phyloP scores from a whole-genome alignment of 495 filamentous ascomycete genomes.

The Penicillium psychrofluorescens region DNA sequence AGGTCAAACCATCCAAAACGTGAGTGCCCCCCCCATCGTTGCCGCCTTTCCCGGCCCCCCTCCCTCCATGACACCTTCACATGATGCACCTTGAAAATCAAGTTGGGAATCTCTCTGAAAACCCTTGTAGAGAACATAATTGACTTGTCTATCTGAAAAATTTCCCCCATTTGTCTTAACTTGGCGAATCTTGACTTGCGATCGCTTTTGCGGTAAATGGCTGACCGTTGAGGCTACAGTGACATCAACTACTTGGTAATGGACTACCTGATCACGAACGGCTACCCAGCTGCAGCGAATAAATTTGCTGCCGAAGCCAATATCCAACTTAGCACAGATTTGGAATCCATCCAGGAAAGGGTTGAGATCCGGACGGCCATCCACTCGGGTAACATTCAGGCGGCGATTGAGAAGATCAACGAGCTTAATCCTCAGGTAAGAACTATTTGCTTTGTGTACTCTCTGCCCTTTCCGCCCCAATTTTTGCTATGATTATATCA shows the following conservation, averaged over 20 bases:
- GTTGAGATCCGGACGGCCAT: conserved; percentile 76
- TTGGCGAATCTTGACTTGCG: no score
- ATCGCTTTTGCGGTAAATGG: no score
- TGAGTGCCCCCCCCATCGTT: conserved; percentile 40
- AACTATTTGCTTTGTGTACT: conserved; percentile 5
- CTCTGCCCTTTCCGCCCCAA: conserved; percentile 2
- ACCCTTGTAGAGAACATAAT: conserved; percentile 74
- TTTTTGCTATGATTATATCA: conserved; percentile 81
- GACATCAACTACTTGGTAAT: conserved; percentile 94
- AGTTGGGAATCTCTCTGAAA: conserved; percentile 99
- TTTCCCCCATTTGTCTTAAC: neutral
- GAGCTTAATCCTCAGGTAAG: conserved; percentile 86
- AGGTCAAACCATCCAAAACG: conserved; percentile 84
- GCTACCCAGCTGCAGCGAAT: conserved; percentile 85
- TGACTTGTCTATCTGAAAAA: conserved; percentile 65
- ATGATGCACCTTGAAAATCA: conserved; percentile 80
- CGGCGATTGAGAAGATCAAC: conserved; percentile 80
- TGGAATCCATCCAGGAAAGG: conserved; percentile 65
- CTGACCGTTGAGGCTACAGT: conserved; percentile 35
- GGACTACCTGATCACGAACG: conserved; percentile 94
- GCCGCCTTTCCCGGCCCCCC: neutral
- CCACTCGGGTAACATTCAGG: conserved; percentile 73
- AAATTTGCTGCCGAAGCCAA: conserved; percentile 95
- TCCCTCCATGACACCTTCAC: conserved; percentile 9
- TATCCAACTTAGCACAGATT: conserved; percentile 61